Conservation (phyloP, 2,329 filamentous ascomycete genomes). For the Paramyrothecium sp. region DNA sequence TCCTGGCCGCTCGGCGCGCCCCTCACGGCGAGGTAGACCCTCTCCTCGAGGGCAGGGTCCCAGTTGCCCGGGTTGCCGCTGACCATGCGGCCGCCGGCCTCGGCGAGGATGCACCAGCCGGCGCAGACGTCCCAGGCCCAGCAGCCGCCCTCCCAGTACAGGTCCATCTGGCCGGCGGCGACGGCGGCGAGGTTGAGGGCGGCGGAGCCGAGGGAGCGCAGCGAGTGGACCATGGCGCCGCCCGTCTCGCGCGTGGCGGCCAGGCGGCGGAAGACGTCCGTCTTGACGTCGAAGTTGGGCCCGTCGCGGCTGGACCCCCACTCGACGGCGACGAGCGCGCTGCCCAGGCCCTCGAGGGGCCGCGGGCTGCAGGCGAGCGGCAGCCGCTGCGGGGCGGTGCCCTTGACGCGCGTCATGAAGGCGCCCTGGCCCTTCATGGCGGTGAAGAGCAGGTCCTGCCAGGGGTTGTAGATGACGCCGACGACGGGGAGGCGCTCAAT, state of each 20-base stretch:
- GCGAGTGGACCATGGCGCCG: conserved; percentile 73
- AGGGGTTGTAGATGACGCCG: conserved; percentile 80
- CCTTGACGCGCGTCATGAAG: conserved; percentile 49
- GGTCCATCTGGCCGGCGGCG: conserved; percentile 68
- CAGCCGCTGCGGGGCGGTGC: conserved; percentile 33
- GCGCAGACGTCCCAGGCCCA: conserved; percentile 87
- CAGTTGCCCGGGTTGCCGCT: conserved; percentile 73
- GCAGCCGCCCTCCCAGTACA: conserved; percentile 82
- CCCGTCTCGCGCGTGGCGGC: conserved; percentile 57
- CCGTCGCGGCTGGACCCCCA: conserved; percentile 71
- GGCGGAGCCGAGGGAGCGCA: conserved; percentile 70
- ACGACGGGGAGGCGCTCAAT: conserved; percentile 60
- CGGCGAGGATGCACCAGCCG: conserved; percentile 72
- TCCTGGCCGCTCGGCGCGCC: conserved; percentile 59
- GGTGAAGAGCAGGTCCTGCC: conserved; percentile 66
- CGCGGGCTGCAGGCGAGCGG: conserved; percentile 46
- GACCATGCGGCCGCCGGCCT: conserved; percentile 72
- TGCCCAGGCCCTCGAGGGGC: conserved; percentile 58
- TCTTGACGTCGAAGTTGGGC: conserved; percentile 69
- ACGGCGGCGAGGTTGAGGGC: conserved; percentile 74
- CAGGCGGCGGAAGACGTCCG: conserved; percentile 61
- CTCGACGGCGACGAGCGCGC: conserved; percentile 67
- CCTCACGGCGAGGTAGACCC: conserved; percentile 62
- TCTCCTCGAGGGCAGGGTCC: conserved; percentile 57
- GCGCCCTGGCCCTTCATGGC: conserved; percentile 68